Evolutionary conservation across 2,329 filamentous ascomycete species (phyloP).

Genomic region (Alternaria longipes): DNA sequence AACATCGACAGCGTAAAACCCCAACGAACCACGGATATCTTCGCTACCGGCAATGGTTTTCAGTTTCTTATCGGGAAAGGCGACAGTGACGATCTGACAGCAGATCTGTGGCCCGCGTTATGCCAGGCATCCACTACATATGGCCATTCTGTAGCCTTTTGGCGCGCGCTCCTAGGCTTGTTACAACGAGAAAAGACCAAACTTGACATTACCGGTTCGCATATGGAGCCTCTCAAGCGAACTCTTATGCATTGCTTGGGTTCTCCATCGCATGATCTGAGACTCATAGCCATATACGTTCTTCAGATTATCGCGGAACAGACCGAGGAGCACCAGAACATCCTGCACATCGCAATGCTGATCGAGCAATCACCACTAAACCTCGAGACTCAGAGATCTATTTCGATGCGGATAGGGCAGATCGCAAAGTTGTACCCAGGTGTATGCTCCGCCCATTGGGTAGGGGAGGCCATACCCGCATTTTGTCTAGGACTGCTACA

Average conservation of each 20-base stretch:
- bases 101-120: slow-evolving; percentile 69
- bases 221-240: slow-evolving; percentile 69
- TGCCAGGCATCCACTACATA: slow-evolving; percentile 73
- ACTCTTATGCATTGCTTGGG: slow-evolving; percentile 78
- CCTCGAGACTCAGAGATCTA: slow-evolving; percentile 76
- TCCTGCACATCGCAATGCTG: slow-evolving; percentile 73
- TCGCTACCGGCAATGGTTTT: slow-evolving; percentile 79
- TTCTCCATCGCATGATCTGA: slow-evolving; percentile 76
- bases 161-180: slow-evolving; percentile 58
- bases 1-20: slow-evolving; percentile 1
- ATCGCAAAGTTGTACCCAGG: slow-evolving; percentile 72
- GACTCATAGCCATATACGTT: slow-evolving; percentile 76
- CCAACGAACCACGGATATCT: slow-evolving; percentile 52
- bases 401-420: slow-evolving; percentile 87
- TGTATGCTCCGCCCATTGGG: slow-evolving; percentile 68
- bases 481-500: slow-evolving; percentile 92
- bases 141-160: slow-evolving; percentile 59
- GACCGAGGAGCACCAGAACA: slow-evolving; percentile 60
- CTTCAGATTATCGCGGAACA: slow-evolving; percentile 67
- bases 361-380: slow-evolving; percentile 82
- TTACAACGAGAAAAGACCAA: slow-evolving; percentile 71
- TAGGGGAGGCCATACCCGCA: slow-evolving; percentile 75
- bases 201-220: slow-evolving; percentile 59
- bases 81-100: slow-evolving; percentile 61
- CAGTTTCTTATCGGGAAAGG: slow-evolving; percentile 72